These are phyloP conservation scores for Cryptosporidium baileyi DNA, from an alignment of 169 alveolate genomes.

Conservation along the genomic window DNA sequence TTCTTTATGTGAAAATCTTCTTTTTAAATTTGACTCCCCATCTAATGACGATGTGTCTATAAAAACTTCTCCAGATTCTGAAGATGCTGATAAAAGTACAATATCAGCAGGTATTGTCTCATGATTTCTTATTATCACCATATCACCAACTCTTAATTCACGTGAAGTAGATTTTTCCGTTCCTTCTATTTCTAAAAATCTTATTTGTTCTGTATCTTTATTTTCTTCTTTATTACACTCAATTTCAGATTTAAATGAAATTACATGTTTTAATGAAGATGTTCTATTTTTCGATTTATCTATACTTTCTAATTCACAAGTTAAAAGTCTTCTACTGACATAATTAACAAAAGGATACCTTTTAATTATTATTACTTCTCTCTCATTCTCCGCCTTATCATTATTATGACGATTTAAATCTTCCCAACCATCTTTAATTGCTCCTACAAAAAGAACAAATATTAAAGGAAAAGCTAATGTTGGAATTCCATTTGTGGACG, in stretches of 20 bases:
- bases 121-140: conserved; percentile 81
- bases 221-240: neutral
- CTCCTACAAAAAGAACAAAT: conserved; percentile 79
- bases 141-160: conserved; percentile 81
- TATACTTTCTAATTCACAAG: conserved; percentile 13
- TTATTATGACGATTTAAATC: conserved; percentile 77
- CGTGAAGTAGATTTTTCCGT: conserved; percentile 71
- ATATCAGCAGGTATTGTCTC: conserved; percentile 89
- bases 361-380: conserved; percentile 30
- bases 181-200: conserved; percentile 32
- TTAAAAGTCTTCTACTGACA: conserved; percentile 1
- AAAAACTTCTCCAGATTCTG: conserved; percentile 76
- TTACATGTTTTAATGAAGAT: conserved; percentile 22
- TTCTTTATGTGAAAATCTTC: conserved; percentile 71
- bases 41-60: conserved; percentile 86
- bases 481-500: conserved; percentile 75
- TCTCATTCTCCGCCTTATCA: conserved; percentile 75
- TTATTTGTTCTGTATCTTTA: neutral
- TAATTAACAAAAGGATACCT: conserved; percentile 33
- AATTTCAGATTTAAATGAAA: neutral
- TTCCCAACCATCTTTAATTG: conserved; percentile 84
- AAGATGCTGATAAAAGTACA: conserved; percentile 74
- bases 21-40: conserved; percentile 86
- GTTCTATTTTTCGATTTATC: neutral
- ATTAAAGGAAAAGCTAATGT: conserved; percentile 77